Evolutionary conservation across 2,329 filamentous ascomycete species (phyloP).

Genomic region (Alternaria novae-zelandiae): DNA sequence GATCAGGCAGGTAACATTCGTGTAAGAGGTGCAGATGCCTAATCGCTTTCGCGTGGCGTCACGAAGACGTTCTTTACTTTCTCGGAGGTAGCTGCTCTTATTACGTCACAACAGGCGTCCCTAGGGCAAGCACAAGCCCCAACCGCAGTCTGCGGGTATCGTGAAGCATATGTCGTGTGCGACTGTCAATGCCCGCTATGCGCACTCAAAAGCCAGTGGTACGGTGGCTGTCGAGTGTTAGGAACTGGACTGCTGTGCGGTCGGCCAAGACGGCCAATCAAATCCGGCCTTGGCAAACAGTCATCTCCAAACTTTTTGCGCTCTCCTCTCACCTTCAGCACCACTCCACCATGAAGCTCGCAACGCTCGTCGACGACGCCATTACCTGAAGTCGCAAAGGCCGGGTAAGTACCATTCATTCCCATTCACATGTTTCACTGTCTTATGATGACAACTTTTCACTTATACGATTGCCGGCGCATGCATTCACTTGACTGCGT

Average conservation of each 20-base stretch:
- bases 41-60: conserved; percentile 6
- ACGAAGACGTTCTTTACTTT: background rate
- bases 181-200: background rate
- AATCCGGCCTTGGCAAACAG: conserved; percentile 11
- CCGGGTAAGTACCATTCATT: conserved; percentile 12
- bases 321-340: conserved; percentile 6
- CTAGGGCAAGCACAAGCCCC: background rate
- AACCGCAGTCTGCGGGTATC: background rate
- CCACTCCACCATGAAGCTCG: conserved; percentile 16
- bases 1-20: background rate
- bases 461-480: conserved; percentile 32
- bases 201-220: background rate
- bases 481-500: conserved; percentile 43
- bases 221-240: background rate
- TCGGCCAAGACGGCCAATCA: conserved; percentile 6
- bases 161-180: background rate
- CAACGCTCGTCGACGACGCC: conserved; percentile 11
- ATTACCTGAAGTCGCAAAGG: conserved; percentile 15
- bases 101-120: conserved; percentile 11
- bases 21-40: background rate
- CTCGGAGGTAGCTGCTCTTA: conserved; percentile 2
- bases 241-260: background rate
- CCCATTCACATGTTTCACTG: background rate
- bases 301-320: conserved; percentile 10
- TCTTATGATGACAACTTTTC: conserved; percentile 36